Percentiles rank a stretch among this genome's conserved stretches.
Conservation (phyloP, 257 asterid genomes). For the Osmanthus fragrans region DNA sequence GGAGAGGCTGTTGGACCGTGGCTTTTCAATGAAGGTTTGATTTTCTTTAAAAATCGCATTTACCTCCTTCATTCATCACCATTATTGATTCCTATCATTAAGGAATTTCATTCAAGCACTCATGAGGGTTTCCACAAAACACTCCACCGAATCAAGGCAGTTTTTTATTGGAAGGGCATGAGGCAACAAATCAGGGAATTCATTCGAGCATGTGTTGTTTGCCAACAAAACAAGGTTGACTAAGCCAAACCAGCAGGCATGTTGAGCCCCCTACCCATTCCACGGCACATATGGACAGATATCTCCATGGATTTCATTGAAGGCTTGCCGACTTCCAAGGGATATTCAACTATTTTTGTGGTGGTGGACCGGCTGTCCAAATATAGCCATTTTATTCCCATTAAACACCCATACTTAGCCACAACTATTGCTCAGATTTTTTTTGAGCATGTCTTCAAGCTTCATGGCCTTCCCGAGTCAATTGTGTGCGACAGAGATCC, state of each 20-base stretch:
- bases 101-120: neutral
- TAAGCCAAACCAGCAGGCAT: neutral
- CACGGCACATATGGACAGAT: neutral
- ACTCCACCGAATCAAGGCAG: neutral
- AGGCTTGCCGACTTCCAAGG: neutral
- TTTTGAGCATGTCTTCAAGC: neutral
- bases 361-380: neutral
- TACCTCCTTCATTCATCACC: neutral
- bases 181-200: neutral
- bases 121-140: neutral
- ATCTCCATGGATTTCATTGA: constrained; percentile 8
- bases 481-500: neutral
- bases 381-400: neutral
- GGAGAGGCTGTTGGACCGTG: neutral
- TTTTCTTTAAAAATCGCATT: neutral
- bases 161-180: neutral
- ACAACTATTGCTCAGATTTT: neutral
- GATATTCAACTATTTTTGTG: neutral
- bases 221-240: neutral
- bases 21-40: neutral
- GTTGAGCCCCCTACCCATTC: neutral
- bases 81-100: too few relatives aligned
- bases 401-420: neutral
- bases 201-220: neutral
- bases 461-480: neutral